phyloP scores from a whole-genome alignment of 148 eudicot genomes.

The Fagopyrum tataricum region DNA sequence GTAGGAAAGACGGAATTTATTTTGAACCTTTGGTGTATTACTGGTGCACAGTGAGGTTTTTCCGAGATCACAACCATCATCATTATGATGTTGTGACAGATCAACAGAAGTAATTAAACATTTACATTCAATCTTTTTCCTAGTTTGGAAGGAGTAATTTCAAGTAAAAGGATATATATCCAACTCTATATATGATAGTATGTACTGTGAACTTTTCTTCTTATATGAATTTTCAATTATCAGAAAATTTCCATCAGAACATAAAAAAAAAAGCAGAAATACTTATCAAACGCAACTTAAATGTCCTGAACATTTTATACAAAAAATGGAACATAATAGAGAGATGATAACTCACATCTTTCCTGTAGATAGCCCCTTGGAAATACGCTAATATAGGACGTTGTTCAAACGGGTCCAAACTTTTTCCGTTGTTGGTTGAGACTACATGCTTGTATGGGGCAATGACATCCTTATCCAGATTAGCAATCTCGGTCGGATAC shows the following conservation, averaged over 20 bases:
- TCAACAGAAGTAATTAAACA: neutral
- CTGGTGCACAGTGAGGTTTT: neutral
- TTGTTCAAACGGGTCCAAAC: constrained; percentile 49
- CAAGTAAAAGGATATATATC: neutral
- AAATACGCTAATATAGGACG: constrained; percentile 74
- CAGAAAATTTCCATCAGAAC: neutral
- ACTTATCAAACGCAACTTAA: neutral
- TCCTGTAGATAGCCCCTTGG: constrained; percentile 92
- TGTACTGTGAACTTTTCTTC: neutral
- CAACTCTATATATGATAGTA: neutral
- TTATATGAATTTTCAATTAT: neutral
- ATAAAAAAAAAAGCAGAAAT: neutral
- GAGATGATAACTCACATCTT: constrained; percentile 60
- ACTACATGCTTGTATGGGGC: constrained; percentile 96
- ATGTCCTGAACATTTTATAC: neutral
- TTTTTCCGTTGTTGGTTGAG: constrained; percentile 27
- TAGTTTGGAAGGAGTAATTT: neutral
- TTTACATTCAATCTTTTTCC: neutral
- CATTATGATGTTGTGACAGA: neutral
- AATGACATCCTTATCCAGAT: constrained; percentile 77
- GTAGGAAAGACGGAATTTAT: neutral
- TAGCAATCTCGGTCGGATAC: constrained; percentile 57
- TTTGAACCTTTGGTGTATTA: neutral
- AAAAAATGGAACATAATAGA: neutral
- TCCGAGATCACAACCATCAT: neutral